phyloP scores from a whole-genome alignment of 2,329 filamentous ascomycete genomes.

The Aspergillus sp. region DNA sequence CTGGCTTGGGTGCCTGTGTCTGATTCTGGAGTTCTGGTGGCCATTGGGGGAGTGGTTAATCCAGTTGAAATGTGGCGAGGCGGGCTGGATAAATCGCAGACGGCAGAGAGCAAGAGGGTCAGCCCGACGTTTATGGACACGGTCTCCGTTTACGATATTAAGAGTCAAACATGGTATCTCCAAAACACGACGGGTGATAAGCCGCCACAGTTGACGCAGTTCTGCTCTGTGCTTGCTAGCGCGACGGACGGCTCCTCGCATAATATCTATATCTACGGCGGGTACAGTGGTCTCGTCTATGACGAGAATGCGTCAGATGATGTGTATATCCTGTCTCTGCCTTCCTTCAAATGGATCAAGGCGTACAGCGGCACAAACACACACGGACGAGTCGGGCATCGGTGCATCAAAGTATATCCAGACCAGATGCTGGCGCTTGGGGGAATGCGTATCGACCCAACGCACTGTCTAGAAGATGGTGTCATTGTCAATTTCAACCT shows the following conservation, averaged over 20 bases:
- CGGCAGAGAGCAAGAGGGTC: too few relatives aligned
- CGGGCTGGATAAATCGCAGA: too few relatives aligned
- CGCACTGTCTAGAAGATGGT: slow-evolving; percentile 35
- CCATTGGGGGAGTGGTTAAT: too few relatives aligned
- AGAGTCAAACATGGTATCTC: slow-evolving; percentile 25
- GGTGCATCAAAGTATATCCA: slow-evolving; percentile 21
- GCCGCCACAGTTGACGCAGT: slow-evolving; percentile 30
- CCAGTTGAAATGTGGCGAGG: too few relatives aligned
- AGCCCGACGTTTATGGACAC: slow-evolving; percentile 27
- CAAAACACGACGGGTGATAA: slow-evolving; percentile 36
- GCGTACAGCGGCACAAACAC: slow-evolving; percentile 26
- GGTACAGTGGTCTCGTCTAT: slow-evolving; percentile 29
- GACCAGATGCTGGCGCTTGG: slow-evolving; percentile 35
- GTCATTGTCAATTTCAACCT: slow-evolving; percentile 47
- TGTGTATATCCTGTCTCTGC: slow-evolving; percentile 40
- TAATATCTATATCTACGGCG: slow-evolving; percentile 48
- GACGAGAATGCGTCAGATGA: slow-evolving; percentile 29
- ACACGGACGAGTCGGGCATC: slow-evolving; percentile 2
- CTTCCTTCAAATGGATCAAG: slow-evolving; percentile 41
- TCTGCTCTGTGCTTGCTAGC: slow-evolving; percentile 36
- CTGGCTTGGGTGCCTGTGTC: slow-evolving; percentile 51
- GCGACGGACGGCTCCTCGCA: slow-evolving; percentile 35
- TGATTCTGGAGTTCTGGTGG: too few relatives aligned
- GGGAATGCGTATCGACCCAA: slow-evolving; percentile 10
- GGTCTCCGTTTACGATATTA: slow-evolving; percentile 33